phyloP scores from a whole-genome alignment of 2,329 filamentous ascomycete species.

The Penicillium capsulatum region DNA sequence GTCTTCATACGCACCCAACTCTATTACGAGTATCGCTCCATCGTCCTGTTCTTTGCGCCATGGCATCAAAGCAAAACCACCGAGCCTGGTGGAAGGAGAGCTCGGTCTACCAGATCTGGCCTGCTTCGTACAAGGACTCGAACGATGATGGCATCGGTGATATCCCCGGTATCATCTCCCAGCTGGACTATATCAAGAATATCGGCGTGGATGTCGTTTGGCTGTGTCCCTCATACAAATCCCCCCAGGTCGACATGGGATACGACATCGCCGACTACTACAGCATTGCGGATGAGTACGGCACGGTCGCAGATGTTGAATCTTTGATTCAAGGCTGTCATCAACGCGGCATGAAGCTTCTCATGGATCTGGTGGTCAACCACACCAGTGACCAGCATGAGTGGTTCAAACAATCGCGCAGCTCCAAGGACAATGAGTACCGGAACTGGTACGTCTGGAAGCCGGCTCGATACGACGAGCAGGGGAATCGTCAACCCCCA shows the following conservation, averaged over 20 bases:
- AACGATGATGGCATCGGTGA: conserved; percentile 58
- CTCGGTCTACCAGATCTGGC: conserved; percentile 58
- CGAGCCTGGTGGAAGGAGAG: conserved; percentile 56
- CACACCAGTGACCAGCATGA: conserved; percentile 68
- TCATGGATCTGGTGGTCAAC: conserved; percentile 74
- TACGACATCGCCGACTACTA: conserved; percentile 60
- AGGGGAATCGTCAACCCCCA: conserved; percentile 63
- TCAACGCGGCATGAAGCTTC: conserved; percentile 62
- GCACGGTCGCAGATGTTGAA: conserved; percentile 63
- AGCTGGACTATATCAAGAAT: conserved; percentile 60
- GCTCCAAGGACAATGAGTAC: conserved; percentile 59
- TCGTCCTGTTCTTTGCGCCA: conserved; percentile 2
- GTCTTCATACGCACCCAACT: neutral
- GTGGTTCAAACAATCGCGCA: conserved; percentile 66
- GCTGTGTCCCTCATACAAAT: conserved; percentile 50
- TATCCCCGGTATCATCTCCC: conserved; percentile 60
- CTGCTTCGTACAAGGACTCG: conserved; percentile 53
- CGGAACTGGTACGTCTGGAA: conserved; percentile 64
- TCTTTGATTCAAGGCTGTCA: conserved; percentile 58
- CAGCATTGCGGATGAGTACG: conserved; percentile 61
- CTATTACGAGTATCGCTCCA: too few species aligned
- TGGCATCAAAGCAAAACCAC: conserved; percentile 22
- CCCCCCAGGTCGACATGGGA: conserved; percentile 53
- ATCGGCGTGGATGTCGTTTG: conserved; percentile 62
- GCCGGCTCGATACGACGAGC: conserved; percentile 50